These are phyloP conservation scores for Lophiotrema nucula DNA, from an alignment of 495 filamentous ascomycete species.

Conservation along the genomic window DNA sequence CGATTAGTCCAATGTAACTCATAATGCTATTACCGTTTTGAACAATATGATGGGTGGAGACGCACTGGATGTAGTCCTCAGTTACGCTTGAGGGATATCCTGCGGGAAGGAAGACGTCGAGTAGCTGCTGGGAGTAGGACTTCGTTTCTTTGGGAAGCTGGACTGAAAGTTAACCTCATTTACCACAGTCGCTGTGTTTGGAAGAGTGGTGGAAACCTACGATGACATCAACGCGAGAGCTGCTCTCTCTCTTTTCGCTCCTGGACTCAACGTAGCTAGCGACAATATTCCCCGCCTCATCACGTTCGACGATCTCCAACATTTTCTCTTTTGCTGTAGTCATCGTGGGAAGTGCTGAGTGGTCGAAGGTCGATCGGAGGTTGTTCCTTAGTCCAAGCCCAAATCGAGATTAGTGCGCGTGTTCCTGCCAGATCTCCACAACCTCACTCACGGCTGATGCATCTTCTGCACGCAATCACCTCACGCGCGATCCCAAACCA, in stretches of 20 bases:
- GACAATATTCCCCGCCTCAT: slow-evolving; percentile 52
- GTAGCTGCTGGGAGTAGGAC: slow-evolving; percentile 44
- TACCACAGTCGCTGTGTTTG: not conserved
- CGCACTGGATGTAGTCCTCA: slow-evolving; percentile 77
- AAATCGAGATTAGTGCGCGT: not conserved
- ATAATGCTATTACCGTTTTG: not conserved
- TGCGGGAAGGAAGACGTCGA: slow-evolving; percentile 83
- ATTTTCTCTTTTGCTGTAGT: too few relatives aligned
- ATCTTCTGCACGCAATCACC: too few relatives aligned
- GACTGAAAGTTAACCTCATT: not conserved
- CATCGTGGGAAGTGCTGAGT: too few relatives aligned
- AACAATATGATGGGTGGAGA: not conserved
- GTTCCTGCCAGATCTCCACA: not conserved
- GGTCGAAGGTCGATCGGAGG: too few relatives aligned
- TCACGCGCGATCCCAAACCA: not conserved
- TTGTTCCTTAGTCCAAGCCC: too few relatives aligned
- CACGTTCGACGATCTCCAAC: slow-evolving; percentile 44
- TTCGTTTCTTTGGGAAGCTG: slow-evolving; percentile 35
- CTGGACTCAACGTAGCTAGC: slow-evolving; percentile 47
- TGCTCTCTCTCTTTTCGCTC: not conserved
- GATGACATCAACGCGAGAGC: slow-evolving; percentile 38
- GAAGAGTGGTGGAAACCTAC: slow-evolving; percentile 29
- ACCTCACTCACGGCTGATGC: not conserved
- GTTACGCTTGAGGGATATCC: slow-evolving; percentile 92
- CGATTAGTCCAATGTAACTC: slow-evolving; percentile 1